phyloP scores from a whole-genome alignment of 805 yeast species.

The Kuraishia borneana region DNA sequence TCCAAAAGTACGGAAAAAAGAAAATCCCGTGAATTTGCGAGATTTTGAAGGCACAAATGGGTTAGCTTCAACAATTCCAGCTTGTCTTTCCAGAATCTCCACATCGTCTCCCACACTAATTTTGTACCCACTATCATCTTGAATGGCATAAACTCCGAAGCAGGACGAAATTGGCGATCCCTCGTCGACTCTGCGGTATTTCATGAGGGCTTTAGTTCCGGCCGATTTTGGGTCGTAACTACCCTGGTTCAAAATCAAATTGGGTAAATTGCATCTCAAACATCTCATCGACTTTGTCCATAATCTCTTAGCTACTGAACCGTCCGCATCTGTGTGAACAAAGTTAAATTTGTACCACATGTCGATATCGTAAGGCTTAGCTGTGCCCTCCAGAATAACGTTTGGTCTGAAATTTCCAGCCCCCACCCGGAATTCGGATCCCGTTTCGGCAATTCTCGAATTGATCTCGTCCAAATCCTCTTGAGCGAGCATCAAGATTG shows the following conservation, averaged over 20 bases:
- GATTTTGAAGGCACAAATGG: slow-evolving; percentile 1
- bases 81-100: slow-evolving; percentile 1
- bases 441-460: background rate
- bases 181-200: slow-evolving; percentile 18
- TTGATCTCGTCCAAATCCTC: slow-evolving; percentile 12
- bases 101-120: slow-evolving; percentile 12
- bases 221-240: slow-evolving; percentile 9
- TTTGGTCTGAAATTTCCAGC: slow-evolving; percentile 17
- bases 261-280: slow-evolving; percentile 17
- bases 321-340: slow-evolving; percentile 3
- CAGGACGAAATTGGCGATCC: slow-evolving; percentile 12
- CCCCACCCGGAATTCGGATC: slow-evolving; percentile 4
- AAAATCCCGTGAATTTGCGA: no score
- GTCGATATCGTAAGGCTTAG: slow-evolving; percentile 16
- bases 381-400: slow-evolving; percentile 10
- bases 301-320: background rate
- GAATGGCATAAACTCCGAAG: slow-evolving; percentile 17
- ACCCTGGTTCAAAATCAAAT: slow-evolving; percentile 12
- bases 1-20: no score
- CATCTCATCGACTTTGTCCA: slow-evolving; percentile 16
- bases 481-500: slow-evolving; percentile 13
- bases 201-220: slow-evolving; percentile 13
- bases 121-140: slow-evolving; percentile 9
- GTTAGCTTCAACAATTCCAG: background rate
- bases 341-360: slow-evolving; percentile 14